A percentile compares a stretch with the other conserved stretches of the same genome.
phyloP scores from a whole-genome alignment of 208 protist species.

The Crithidia fasciculata region DNA sequence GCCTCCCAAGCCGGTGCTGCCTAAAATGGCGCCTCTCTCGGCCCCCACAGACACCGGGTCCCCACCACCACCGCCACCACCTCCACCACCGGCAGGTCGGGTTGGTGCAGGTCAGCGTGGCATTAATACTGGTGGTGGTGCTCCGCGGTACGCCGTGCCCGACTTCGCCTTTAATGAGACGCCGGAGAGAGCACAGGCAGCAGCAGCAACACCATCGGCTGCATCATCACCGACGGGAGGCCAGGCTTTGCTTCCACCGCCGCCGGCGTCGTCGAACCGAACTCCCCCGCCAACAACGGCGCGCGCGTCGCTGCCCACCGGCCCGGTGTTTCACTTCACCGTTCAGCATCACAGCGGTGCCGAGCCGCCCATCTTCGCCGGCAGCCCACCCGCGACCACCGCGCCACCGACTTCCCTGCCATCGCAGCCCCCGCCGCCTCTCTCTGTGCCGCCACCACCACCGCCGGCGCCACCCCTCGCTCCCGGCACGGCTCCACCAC shows the following conservation, averaged over 20 bases:
- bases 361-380: not conserved
- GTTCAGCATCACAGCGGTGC: not conserved
- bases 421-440: not conserved
- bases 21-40: not conserved
- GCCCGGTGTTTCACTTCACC: not conserved
- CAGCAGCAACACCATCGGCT: conserved; percentile 3
- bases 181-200: not conserved
- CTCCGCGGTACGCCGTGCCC: conserved; percentile 20
- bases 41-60: not conserved
- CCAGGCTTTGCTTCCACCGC: not conserved
- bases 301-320: not conserved
- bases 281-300: not conserved
- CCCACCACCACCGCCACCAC: conserved; percentile 3
- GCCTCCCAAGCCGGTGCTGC: too few relatives aligned
- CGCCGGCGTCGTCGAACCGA: not conserved
- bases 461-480: not conserved
- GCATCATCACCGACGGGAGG: not conserved
- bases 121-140: not conserved
- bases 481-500: not conserved
- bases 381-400: not conserved
- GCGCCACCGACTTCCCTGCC: not conserved
- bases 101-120: not conserved
- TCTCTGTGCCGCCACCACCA: not conserved
- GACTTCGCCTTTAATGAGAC: conserved; percentile 15
- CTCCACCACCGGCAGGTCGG: conserved; percentile 1